phyloP scores from a whole-genome alignment of 768 basidiomycete species.

The Xerocomus spinulosus region DNA sequence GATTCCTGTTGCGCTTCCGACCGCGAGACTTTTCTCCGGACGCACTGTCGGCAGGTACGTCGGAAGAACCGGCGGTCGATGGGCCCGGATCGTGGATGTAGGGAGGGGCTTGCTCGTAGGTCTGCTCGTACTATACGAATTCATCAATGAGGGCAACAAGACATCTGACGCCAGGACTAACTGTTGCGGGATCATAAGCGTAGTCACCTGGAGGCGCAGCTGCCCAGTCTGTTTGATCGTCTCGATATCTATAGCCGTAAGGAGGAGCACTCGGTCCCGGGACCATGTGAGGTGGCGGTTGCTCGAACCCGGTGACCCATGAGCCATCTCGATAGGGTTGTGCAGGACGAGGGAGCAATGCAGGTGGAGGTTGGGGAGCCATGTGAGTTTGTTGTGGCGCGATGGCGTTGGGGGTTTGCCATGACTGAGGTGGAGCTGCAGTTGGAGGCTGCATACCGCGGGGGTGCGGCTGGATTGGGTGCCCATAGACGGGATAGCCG shows the following conservation, averaged over 20 bases:
- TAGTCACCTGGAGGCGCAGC: constrained; percentile 43
- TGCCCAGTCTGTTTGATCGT: constrained; percentile 51
- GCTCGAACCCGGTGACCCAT: constrained; percentile 56
- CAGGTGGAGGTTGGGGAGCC: constrained; percentile 41
- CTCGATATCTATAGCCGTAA: constrained; percentile 60
- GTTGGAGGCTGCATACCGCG: constrained; percentile 43
- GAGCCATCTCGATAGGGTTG: constrained; percentile 45
- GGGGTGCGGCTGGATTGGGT: constrained; percentile 36
- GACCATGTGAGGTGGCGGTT: constrained; percentile 46
- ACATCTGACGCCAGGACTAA: constrained; percentile 26
- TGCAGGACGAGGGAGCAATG: constrained; percentile 43
- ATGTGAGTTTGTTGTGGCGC: constrained; percentile 64
- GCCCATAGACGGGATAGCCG: constrained; percentile 36
- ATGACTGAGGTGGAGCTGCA: constrained; percentile 53
- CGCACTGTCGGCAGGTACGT: constrained; percentile 19
- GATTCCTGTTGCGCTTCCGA: constrained; percentile 62
- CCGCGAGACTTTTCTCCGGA: constrained; percentile 51
- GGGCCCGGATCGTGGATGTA: constrained; percentile 55
- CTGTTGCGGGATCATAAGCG: constrained; percentile 48
- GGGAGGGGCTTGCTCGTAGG: constrained; percentile 53
- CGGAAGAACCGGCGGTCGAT: constrained; percentile 40
- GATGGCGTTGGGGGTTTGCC: constrained; percentile 59
- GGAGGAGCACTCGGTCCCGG: constrained; percentile 39
- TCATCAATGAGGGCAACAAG: constrained; percentile 5
- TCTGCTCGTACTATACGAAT: constrained; percentile 45